Conservation (phyloP, 73 alveolate genomes). For the Tetrahymena borealis region DNA sequence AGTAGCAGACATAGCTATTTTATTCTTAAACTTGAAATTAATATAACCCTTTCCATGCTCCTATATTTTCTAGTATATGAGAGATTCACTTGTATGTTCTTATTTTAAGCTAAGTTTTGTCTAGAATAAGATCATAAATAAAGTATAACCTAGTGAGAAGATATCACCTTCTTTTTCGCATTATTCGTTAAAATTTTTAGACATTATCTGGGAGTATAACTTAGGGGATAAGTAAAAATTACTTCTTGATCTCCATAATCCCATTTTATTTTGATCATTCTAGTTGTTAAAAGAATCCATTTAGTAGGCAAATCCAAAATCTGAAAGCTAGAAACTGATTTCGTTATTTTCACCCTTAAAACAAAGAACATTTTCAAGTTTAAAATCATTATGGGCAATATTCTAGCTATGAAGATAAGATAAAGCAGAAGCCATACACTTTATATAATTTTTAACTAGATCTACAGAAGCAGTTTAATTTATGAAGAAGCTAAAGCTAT, state of each 20-base stretch:
- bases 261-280: not conserved
- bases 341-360: not conserved
- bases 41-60: not conserved
- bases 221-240: not conserved
- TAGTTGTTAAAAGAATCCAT: not conserved
- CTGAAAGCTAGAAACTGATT: not conserved
- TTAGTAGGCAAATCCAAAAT: not conserved
- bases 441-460: not conserved
- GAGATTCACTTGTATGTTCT: not conserved
- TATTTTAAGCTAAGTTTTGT: not conserved
- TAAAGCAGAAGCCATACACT: not conserved
- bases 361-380: not conserved
- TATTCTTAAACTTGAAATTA: not conserved
- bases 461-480: not conserved
- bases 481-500: not conserved
- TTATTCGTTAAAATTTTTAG: not conserved
- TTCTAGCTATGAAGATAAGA: not conserved
- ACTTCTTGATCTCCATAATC: not conserved
- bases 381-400: not conserved
- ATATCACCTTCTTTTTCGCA: not conserved
- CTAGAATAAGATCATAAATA: not conserved
- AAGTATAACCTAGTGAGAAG: not conserved
- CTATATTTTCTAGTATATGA: not conserved
- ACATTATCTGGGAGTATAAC: not conserved
- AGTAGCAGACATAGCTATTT: not conserved